phyloP scores from a whole-genome alignment of 306 rosid genomes.

The Corylus americana region DNA sequence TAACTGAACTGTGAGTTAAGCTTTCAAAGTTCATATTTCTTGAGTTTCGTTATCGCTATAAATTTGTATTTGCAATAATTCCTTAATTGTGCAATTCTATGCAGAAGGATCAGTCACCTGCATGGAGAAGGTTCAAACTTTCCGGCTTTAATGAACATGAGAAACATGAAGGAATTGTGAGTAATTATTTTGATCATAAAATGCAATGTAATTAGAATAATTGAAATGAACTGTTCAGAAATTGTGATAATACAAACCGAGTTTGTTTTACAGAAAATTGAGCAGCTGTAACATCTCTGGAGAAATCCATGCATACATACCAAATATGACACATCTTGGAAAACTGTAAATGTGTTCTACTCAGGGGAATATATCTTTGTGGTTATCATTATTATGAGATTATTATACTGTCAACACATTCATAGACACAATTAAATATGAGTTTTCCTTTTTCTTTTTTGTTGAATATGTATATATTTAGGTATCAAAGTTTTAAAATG shows the following conservation, averaged over 20 bases:
- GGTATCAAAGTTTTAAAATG: too few species aligned
- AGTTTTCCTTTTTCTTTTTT: too few species aligned
- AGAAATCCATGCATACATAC: constrained; percentile 17
- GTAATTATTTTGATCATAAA: neutral
- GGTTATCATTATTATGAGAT: too few species aligned
- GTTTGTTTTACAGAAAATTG: constrained; percentile 22
- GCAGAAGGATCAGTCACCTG: constrained; percentile 37
- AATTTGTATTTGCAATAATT: neutral
- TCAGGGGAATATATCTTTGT: too few species aligned
- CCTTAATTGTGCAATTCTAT: neutral
- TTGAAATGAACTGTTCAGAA: neutral
- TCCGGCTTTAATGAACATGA: constrained; percentile 16
- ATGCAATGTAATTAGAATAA: neutral
- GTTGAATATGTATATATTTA: too few species aligned
- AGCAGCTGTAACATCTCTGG: constrained; percentile 34
- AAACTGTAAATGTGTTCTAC: constrained; percentile 1
- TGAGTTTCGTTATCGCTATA: neutral
- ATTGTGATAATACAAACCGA: neutral
- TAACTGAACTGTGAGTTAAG: constrained; percentile 29
- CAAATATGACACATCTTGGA: neutral
- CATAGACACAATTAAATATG: too few species aligned
- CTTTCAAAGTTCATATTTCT: neutral
- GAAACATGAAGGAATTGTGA: constrained; percentile 8
- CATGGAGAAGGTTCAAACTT: constrained; percentile 19
- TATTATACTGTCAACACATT: too few species aligned